Percentiles rank a stretch among this genome's conserved stretches.
These are phyloP conservation scores for Termitomyces sp. DNA, from an alignment of 768 basidiomycete genomes.

Conservation along the genomic window DNA sequence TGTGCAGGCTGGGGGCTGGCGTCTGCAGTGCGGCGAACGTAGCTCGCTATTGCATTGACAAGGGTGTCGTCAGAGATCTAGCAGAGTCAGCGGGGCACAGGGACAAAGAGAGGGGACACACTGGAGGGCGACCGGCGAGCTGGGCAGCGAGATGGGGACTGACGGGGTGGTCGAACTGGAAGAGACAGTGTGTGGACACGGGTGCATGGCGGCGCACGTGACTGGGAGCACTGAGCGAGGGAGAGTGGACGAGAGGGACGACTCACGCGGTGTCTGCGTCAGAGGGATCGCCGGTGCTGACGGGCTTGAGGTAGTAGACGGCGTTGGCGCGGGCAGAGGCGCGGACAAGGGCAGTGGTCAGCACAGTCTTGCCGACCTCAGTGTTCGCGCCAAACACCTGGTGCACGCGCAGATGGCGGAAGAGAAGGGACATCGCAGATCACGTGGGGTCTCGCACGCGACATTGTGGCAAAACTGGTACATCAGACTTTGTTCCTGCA, in stretches of 20 bases:
- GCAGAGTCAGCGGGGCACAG: not conserved
- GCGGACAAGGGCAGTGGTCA: conserved; percentile 79
- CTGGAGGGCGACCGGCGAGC: conserved; percentile 25
- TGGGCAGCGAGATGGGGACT: conserved; percentile 87
- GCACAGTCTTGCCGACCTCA: conserved; percentile 90
- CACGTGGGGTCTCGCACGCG: too few species aligned
- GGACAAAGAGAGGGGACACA: not conserved
- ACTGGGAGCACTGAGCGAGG: conserved; percentile 30
- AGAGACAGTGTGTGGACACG: conserved; percentile 67
- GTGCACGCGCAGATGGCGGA: conserved; percentile 78
- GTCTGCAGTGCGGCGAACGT: conserved; percentile 48
- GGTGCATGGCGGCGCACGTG: conserved; percentile 53
- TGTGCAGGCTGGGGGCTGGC: conserved; percentile 29
- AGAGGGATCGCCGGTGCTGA: conserved; percentile 77
- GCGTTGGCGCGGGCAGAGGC: conserved; percentile 54
- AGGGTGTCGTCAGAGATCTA: conserved; percentile 56
- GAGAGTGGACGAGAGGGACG: not conserved
- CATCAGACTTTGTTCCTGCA: too few species aligned
- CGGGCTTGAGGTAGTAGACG: conserved; percentile 80
- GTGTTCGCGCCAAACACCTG: conserved; percentile 96
- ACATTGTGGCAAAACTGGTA: too few species aligned
- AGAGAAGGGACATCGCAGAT: conserved; percentile 68
- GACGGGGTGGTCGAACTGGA: conserved; percentile 81
- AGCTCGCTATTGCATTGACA: conserved; percentile 53
- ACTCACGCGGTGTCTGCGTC: conserved; percentile 83